phyloP scores from a whole-genome alignment of 257 asterid genomes.

The Solanum ossicruentum region DNA sequence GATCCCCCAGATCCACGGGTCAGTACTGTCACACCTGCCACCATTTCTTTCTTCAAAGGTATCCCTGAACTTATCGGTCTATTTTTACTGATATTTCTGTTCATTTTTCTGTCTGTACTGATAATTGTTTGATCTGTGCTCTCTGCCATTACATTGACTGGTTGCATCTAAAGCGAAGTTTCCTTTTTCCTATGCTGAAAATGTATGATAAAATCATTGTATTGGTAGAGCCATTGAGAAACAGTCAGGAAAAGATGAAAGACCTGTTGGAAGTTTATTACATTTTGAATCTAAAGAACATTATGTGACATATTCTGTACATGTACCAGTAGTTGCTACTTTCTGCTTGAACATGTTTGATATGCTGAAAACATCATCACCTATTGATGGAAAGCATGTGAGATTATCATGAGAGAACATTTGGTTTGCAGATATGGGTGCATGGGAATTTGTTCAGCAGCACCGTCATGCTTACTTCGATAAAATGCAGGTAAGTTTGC shows the following conservation, averaged over 20 bases:
- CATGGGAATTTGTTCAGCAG: conserved; percentile 78
- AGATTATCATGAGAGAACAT: neutral
- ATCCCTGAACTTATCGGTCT: neutral
- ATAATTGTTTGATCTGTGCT: neutral
- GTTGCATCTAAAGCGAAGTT: neutral
- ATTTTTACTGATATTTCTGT: neutral
- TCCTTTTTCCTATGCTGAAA: neutral
- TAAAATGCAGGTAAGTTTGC: conserved; percentile 77
- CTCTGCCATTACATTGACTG: neutral
- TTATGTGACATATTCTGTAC: neutral
- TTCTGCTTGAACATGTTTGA: neutral
- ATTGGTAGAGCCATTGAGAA: neutral
- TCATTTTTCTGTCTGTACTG: neutral
- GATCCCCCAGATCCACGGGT: conserved; percentile 93
- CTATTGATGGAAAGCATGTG: neutral
- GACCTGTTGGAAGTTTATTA: neutral
- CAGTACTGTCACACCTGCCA: conserved; percentile 93
- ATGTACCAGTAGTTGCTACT: neutral
- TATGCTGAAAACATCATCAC: neutral
- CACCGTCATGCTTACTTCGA: conserved; percentile 93
- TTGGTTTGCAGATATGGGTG: conserved; percentile 60
- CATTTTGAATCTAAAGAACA: neutral
- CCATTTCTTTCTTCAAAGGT: conserved; percentile 74
- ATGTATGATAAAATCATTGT: neutral
- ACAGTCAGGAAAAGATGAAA: neutral